Base-by-base conservation (phyloP, 2,329 filamentous ascomycete species). In the Fusarium sp. region DNA sequence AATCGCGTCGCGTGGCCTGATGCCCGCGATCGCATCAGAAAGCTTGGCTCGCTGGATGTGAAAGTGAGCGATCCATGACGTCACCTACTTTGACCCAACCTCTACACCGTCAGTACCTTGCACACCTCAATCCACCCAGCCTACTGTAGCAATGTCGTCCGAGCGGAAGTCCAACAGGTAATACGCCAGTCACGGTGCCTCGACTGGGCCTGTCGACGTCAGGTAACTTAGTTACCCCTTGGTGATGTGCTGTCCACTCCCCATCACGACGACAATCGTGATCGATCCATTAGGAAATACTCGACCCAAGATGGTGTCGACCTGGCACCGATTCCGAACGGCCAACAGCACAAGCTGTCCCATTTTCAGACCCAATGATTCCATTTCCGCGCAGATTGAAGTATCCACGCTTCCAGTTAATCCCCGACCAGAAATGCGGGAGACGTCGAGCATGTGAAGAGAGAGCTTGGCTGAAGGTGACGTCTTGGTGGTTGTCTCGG, bases 41-140 rank as follows among this genome's bases (percentile, higher is more conserved):
- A 56, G 58, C 61, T 54, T 64, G 44, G 56, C 60, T 67, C 60
- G 68, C 59, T 63, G 49, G 53, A 65, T 53, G 34, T 66, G 56
- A 58, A 27, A 58, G 51, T 71, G 73, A 73, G 34, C 67, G 64
- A 66, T 75, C 63, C 61, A 72, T 75, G 73, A 75, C 73, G 73
- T 75, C 73, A 74, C 38, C 25, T 7, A 8, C 18, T 46, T 46
- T n/a, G 14, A 13, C 56, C 56, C 27, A 36, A 68, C 42, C 57
- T 42, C 36, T 29, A 33, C 42, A 27, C 42, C 14, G 27, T 54
- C 20, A 11, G 20, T 50, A 49, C 65, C 53, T 58, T 58, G 23
- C 13, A 51, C 44, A 53, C 58, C 49, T 40, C 16, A 20, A 31
- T 54, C 31, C 31, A 23, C 58, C 18, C 16, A n/a, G 20, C 44